phyloP scores from a whole-genome alignment of 2,329 filamentous ascomycete genomes.

The Hypoxylon sp. region DNA sequence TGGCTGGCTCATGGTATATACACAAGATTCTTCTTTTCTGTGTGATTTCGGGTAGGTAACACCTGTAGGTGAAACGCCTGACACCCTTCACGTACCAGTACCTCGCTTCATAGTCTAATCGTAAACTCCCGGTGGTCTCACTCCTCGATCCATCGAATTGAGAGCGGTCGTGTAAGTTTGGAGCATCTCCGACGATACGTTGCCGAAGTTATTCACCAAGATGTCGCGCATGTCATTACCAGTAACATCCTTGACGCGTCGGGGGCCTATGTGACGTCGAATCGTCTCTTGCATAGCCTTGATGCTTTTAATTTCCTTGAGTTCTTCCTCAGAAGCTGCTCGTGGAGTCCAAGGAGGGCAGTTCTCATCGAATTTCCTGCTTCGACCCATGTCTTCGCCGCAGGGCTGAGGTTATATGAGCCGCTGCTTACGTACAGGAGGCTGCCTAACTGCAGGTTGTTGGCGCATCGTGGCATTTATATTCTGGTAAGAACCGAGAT shows the following conservation, averaged over 20 bases:
- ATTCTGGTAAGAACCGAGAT: slow-evolving; percentile 8
- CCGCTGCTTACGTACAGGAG: not conserved
- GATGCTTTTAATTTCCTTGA: slow-evolving; percentile 12
- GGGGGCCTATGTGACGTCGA: slow-evolving; percentile 17
- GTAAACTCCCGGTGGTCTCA: not conserved
- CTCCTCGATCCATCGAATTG: slow-evolving; percentile 17
- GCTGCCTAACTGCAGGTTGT: not conserved
- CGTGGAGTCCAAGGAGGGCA: slow-evolving; percentile 30
- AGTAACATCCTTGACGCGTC: slow-evolving; percentile 5
- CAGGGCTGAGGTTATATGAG: not conserved
- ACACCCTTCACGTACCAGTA: not conserved
- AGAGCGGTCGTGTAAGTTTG: not conserved
- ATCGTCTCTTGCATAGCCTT: slow-evolving; percentile 29
- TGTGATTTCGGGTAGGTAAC: no score
- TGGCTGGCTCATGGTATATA: no score
- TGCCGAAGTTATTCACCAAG: slow-evolving; percentile 15
- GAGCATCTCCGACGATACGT: not conserved
- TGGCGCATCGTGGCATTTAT: not conserved
- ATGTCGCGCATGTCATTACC: slow-evolving; percentile 18
- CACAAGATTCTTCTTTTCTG: no score
- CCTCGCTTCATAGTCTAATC: not conserved
- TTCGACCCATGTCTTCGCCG: not conserved
- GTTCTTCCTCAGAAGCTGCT: slow-evolving; percentile 20
- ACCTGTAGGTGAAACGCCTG: no score
- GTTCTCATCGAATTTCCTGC: slow-evolving; percentile 7